Conservation (phyloP, 257 asterid species). For the Fraxinus quadrangulata region DNA sequence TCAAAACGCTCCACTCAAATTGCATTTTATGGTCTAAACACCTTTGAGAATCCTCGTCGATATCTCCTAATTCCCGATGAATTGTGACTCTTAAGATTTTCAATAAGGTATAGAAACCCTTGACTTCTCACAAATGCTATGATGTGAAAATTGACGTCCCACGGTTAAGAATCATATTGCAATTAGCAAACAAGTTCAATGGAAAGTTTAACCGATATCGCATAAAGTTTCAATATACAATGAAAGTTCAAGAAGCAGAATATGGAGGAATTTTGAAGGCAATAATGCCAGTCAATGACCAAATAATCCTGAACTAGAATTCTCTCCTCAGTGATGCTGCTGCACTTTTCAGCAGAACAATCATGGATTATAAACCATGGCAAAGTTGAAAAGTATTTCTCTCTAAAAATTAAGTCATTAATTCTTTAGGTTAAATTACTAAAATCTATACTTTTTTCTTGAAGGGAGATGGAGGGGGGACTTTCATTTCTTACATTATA, state of each 20-base stretch:
- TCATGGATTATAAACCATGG: background rate
- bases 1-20: background rate
- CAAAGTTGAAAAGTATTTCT: background rate
- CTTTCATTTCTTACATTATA: too few relatives aligned
- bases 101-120: background rate
- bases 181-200: background rate
- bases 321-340: background rate
- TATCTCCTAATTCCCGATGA: too few relatives aligned
- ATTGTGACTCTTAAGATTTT: too few relatives aligned
- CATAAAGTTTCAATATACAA: too few relatives aligned
- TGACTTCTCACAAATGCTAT: background rate
- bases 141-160: background rate
- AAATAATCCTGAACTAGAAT: too few relatives aligned
- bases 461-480: too few relatives aligned
- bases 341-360: background rate
- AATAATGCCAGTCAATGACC: background rate
- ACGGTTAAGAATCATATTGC: background rate
- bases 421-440: too few relatives aligned
- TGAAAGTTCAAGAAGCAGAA: too few relatives aligned
- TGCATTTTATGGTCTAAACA: background rate
- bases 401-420: too few relatives aligned
- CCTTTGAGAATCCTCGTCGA: background rate
- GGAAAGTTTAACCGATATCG: too few relatives aligned
- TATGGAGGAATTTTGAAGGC: background rate
- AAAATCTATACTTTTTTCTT: too few relatives aligned